Evolutionary conservation across 176 grass and related monocot species (phyloP).

Genomic region (Chloris gayana): DNA sequence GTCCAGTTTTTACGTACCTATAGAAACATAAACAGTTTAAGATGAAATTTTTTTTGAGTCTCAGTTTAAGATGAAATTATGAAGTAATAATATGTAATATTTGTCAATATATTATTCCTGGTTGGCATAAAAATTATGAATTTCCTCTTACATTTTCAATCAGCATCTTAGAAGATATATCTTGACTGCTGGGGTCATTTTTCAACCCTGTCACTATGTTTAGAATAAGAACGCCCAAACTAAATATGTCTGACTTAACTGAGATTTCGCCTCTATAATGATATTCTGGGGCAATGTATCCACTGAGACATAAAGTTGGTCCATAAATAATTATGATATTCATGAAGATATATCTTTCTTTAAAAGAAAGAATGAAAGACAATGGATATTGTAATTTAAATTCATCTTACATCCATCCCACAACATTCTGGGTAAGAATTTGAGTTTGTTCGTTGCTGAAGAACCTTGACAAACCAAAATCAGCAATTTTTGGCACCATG

Average conservation of each 20-base stretch:
- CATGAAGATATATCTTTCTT: background rate
- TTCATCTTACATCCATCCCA: slow-evolving; percentile 41
- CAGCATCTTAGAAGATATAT: slow-evolving; percentile 25
- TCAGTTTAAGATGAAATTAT: background rate
- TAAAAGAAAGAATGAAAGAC: background rate
- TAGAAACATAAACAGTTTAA: background rate
- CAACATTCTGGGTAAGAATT: slow-evolving; percentile 27
- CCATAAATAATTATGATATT: background rate
- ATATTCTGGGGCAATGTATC: slow-evolving; percentile 40
- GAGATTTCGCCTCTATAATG: slow-evolving; percentile 45
- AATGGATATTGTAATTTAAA: background rate
- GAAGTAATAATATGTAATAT: background rate
- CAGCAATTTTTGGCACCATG: slow-evolving; percentile 41
- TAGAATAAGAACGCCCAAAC: slow-evolving; percentile 39
- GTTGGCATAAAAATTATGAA: background rate
- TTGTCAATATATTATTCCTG: background rate
- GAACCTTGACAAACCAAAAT: slow-evolving; percentile 43
- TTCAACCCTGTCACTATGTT: slow-evolving; percentile 34
- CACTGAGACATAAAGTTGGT: slow-evolving; percentile 15
- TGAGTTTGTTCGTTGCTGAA: slow-evolving; percentile 33
- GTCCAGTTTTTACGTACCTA: slow-evolving; percentile 11
- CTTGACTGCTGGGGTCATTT: slow-evolving; percentile 12
- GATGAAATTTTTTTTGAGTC: too few species aligned
- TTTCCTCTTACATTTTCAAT: slow-evolving; percentile 11
- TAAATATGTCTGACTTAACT: slow-evolving; percentile 41